Percentiles rank a stretch among this genome's conserved stretches.
phyloP scores from a whole-genome alignment of 495 filamentous ascomycete genomes.

The Neurospora sp. region DNA sequence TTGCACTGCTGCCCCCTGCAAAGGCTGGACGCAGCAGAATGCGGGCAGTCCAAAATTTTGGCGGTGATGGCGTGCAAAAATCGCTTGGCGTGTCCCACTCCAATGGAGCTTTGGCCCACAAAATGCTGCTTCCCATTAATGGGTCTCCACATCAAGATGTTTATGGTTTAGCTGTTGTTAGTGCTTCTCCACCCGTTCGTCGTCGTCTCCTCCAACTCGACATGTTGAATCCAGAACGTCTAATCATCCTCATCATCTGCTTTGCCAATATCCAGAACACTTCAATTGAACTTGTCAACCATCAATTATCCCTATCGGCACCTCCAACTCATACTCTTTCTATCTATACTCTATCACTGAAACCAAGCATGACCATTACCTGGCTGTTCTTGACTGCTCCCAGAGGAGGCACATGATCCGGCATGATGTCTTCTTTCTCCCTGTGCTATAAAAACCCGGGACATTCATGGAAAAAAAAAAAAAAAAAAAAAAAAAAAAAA shows the following conservation, averaged over 20 bases:
- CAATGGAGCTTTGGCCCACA: neutral
- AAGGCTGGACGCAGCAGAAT: neutral
- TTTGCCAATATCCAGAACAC: neutral
- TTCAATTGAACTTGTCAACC: neutral
- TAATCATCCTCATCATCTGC: neutral
- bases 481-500: too few species aligned
- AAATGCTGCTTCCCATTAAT: neutral
- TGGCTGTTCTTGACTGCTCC: too few species aligned
- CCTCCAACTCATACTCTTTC: neutral
- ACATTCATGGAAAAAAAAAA: neutral
- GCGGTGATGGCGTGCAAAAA: slow-evolving; percentile 22
- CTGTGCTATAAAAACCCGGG: too few species aligned
- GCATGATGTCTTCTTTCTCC: neutral
- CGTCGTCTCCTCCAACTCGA: neutral
- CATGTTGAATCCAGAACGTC: neutral
- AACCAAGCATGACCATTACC: neutral
- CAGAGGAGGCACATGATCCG: too few species aligned
- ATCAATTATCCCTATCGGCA: neutral
- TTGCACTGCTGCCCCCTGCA: neutral
- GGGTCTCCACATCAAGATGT: neutral
- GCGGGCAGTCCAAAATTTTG: slow-evolving; percentile 14
- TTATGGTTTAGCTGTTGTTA: neutral
- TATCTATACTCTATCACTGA: neutral
- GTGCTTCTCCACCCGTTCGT: neutral
- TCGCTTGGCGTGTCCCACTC: neutral